Base-by-base conservation (phyloP, 2,329 filamentous ascomycete genomes). In the Xylariaceae sp. region DNA sequence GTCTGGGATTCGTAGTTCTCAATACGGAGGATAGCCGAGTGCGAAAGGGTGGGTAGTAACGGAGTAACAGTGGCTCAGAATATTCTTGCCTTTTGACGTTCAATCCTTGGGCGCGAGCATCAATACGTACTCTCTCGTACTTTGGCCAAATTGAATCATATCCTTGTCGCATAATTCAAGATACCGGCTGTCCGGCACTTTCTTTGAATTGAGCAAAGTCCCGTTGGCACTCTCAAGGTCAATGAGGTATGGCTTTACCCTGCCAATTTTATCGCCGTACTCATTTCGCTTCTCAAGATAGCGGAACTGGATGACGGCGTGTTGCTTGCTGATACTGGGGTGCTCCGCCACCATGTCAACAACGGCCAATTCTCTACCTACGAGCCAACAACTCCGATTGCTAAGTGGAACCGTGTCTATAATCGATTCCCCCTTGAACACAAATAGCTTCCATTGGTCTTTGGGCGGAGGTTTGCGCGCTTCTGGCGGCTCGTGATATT, bases 401-500 rank as follows among this genome's bases (percentile, higher is more conserved):
- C 81, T 79, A 45, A 99, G 77, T 53, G 90, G 84, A 18, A 97
- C 78, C 1, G 90, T 95, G 65, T 96, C 90, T 33, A 96, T 70
- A 3, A 95, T 79, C 51, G 91, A 88, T 28, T 80, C 71, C 11
- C 84, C 89, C 66, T 96, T 96, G 80, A 99, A 99, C 18, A 97
- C 82, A 68, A 95, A 97, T 44, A 99, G 76, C 54, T 89, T 89
- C 93, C 93, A 99, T 51, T 83, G 75, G 60, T 94, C 85, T 49
- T 84, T 86, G 1, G 87, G 66, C 0, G 92, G 80, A 0, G 94
- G 90, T 62, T 96, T 96, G 53, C 94, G 88, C 45, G 93, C 90
- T 74, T 99, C 94, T 11, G 90, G 75, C 1, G 94, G 94, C 71
- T 99, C 94, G 73, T 97, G 89, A 71, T 99, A 99, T 75, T 97